Evolutionary conservation across 306 rosid genomes (phyloP).

Genomic region (Adenanthera pavonina): DNA sequence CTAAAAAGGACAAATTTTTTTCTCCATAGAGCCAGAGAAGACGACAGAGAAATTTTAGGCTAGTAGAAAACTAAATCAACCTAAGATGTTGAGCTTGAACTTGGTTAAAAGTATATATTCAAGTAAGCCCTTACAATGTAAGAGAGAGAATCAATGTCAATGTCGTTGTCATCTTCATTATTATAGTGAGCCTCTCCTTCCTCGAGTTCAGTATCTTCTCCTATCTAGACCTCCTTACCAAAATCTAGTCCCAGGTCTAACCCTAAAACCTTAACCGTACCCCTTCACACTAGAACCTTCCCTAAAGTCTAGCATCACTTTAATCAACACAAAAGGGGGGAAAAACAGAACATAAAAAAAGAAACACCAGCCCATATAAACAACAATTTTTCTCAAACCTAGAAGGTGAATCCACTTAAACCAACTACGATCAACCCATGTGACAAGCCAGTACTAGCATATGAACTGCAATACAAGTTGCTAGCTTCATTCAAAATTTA

Average conservation of each 20-base stretch:
- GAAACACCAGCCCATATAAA: slow-evolving; percentile 49
- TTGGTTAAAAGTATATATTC: slow-evolving; percentile 30
- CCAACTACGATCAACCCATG: slow-evolving; percentile 39
- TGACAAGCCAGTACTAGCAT: slow-evolving; percentile 40
- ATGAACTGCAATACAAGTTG: slow-evolving; percentile 46
- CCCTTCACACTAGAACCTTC: slow-evolving; percentile 53
- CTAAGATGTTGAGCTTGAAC: slow-evolving; percentile 30
- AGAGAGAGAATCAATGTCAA: slow-evolving; percentile 69
- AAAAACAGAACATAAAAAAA: not conserved
- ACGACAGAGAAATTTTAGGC: not conserved
- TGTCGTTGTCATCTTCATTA: slow-evolving; percentile 54
- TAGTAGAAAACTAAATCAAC: slow-evolving; percentile 34
- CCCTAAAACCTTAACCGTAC: slow-evolving; percentile 55
- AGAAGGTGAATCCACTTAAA: slow-evolving; percentile 48
- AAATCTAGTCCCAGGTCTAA: slow-evolving; percentile 48
- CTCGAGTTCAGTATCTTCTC: slow-evolving; percentile 60
- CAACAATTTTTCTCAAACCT: slow-evolving; percentile 48
- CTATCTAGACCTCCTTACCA: slow-evolving; percentile 51
- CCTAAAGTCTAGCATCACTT: slow-evolving; percentile 81
- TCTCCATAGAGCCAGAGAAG: slow-evolving; percentile 4
- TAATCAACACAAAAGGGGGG: slow-evolving; percentile 32
- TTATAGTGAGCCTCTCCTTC: slow-evolving; percentile 79
- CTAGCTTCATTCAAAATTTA: slow-evolving; percentile 37
- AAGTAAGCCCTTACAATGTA: slow-evolving; percentile 77
- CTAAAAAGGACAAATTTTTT: slow-evolving; percentile 20